A percentile compares a stretch with the other conserved stretches of the same genome.
phyloP scores from a whole-genome alignment of 1,139 yeast genomes.

The Saccharomycopsis hybrid region DNA sequence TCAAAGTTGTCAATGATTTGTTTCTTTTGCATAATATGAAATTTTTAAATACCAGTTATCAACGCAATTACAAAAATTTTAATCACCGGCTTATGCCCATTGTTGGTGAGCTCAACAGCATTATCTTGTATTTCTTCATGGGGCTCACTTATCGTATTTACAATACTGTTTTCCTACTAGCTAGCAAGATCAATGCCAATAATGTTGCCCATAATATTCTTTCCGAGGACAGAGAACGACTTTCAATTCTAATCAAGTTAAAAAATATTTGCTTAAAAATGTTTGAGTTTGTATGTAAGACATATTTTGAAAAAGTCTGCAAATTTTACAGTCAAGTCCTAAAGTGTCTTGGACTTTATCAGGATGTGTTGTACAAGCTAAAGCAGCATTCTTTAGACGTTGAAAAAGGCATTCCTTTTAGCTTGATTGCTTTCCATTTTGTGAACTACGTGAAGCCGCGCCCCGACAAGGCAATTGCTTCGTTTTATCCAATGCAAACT shows the following conservation, averaged over 20 bases:
- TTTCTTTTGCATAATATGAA: slow-evolving; percentile 4
- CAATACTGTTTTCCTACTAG: slow-evolving; percentile 1
- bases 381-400: not conserved
- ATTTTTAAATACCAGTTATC: slow-evolving; percentile 6
- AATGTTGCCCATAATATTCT: not conserved
- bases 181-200: not conserved
- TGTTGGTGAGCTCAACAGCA: not conserved
- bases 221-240: not conserved
- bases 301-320: slow-evolving; percentile 6
- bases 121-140: not conserved
- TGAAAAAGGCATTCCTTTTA: not conserved
- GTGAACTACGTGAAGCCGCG: not conserved
- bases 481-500: too few relatives aligned
- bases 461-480: too few relatives aligned
- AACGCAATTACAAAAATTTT: slow-evolving; percentile 7
- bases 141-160: not conserved
- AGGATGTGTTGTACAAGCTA: not conserved
- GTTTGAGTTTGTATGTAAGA: not conserved
- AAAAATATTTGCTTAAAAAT: not conserved
- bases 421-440: not conserved
- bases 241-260: not conserved
- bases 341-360: not conserved
- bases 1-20: not conserved
- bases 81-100: slow-evolving; percentile 4
- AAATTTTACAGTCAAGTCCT: slow-evolving; percentile 3